Percentiles rank a stretch among this genome's conserved stretches.
These are phyloP conservation scores for Trichocladium antarcticum DNA, from an alignment of 495 filamentous ascomycete species.

Conservation along the genomic window DNA sequence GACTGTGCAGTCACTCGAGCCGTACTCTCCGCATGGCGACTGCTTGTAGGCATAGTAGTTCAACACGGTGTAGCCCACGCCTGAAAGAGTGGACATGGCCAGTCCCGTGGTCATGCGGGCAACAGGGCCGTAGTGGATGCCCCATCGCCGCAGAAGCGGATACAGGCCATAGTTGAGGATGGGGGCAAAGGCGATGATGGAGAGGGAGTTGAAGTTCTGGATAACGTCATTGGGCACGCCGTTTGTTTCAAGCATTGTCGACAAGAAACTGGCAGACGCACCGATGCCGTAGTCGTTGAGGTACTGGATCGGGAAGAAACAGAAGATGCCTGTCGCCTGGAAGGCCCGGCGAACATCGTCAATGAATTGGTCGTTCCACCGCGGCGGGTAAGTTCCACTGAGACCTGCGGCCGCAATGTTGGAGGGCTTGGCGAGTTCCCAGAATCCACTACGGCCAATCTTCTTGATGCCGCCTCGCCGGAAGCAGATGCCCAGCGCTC, in stretches of 20 bases:
- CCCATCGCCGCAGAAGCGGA: conserved; percentile 51
- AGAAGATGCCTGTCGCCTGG: conserved; percentile 48
- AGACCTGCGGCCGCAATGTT: conserved; percentile 41
- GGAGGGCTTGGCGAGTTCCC: conserved; percentile 54
- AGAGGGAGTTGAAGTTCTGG: conserved; percentile 63
- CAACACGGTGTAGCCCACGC: conserved; percentile 55
- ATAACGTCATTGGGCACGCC: conserved; percentile 70
- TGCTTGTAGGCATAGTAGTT: conserved; percentile 60
- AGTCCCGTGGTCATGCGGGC: conserved; percentile 67
- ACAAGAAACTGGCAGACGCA: conserved; percentile 39
- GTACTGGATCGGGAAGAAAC: conserved; percentile 62
- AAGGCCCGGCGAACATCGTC: conserved; percentile 47
- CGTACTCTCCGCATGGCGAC: conserved; percentile 40
- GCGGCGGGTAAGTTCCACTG: conserved; percentile 20
- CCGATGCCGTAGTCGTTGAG: conserved; percentile 47
- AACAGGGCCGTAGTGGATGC: conserved; percentile 58
- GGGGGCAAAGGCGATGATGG: conserved; percentile 59
- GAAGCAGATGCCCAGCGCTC: conserved; percentile 42
- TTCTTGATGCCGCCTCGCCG: conserved; percentile 44
- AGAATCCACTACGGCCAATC: conserved; percentile 48
- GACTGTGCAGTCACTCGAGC: conserved; percentile 30
- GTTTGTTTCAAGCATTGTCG: conserved; percentile 51
- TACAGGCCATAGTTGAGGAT: conserved; percentile 54
- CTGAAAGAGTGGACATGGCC: conserved; percentile 50
- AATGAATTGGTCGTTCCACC: conserved; percentile 47